phyloP scores from a whole-genome alignment of 2,329 filamentous ascomycete genomes.

The Penicillium sclerotiorum region DNA sequence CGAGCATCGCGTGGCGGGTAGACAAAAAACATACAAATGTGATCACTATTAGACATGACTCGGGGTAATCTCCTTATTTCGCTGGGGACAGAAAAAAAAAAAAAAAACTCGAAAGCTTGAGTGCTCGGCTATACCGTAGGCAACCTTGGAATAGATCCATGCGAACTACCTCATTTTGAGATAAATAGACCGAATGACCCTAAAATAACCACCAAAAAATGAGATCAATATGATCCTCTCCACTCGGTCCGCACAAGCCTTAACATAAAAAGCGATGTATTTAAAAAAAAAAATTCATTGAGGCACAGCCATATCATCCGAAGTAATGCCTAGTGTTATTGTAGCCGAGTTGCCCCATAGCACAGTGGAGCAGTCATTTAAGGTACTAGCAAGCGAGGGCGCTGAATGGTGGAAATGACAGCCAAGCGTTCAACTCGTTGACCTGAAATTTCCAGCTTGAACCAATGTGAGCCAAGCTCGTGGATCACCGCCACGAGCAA shows the following conservation, averaged over 20 bases:
- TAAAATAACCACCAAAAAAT: background rate
- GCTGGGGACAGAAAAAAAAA: background rate
- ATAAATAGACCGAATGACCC: background rate
- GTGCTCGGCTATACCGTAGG: background rate
- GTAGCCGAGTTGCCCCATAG: too few species aligned
- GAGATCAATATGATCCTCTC: too few species aligned
- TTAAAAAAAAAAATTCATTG: background rate
- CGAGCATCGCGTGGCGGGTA: slow-evolving; percentile 11
- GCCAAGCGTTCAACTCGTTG: background rate
- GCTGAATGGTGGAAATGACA: slow-evolving; percentile 6
- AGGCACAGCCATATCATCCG: too few species aligned
- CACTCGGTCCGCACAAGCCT: too few species aligned
- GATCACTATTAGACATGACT: too few species aligned
- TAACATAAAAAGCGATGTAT: too few species aligned
- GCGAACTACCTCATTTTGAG: too few species aligned
- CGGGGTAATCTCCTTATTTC: slow-evolving; percentile 5
- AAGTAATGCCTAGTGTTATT: too few species aligned
- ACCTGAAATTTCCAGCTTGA: too few species aligned
- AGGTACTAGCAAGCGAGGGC: slow-evolving; percentile 15
- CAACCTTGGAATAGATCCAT: too few species aligned
- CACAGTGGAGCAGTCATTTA: slow-evolving; percentile 12
- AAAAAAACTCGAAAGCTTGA: background rate
- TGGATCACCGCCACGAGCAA: slow-evolving; percentile 22
- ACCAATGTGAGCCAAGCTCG: slow-evolving; percentile 11
- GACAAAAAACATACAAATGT: too few species aligned